Conservation (phyloP, 345 rosid species). For the Syzygium jambos region DNA sequence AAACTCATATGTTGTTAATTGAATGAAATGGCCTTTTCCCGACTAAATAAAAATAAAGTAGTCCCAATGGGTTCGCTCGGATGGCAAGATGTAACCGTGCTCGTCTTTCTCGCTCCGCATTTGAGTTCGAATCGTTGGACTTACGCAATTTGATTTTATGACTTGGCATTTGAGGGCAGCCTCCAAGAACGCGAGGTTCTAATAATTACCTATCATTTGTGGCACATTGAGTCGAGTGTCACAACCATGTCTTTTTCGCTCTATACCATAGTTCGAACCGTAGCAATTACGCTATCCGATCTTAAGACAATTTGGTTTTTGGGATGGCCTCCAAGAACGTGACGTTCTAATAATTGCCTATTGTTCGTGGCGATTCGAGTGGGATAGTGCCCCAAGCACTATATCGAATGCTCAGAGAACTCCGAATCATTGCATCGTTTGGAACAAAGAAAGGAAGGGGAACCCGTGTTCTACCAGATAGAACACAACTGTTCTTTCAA, state of each 20-base stretch:
- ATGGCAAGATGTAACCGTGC: neutral
- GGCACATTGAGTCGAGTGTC: neutral
- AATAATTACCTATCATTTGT: neutral
- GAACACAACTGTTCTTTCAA: neutral
- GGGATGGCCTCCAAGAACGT: neutral
- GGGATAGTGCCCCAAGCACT: neutral
- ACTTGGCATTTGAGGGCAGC: neutral
- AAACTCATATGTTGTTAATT: neutral
- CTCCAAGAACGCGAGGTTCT: too few species aligned
- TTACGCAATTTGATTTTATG: neutral
- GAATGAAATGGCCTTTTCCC: neutral
- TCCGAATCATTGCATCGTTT: neutral
- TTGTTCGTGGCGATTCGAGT: neutral
- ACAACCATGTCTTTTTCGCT: neutral
- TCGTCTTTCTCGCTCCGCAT: neutral
- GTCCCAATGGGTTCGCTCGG: neutral
- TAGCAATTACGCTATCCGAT: neutral
- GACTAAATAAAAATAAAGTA: neutral
- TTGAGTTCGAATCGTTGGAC: neutral
- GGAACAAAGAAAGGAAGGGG: neutral
- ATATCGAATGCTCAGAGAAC: neutral
- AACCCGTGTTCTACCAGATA: neutral
- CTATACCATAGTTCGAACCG: neutral
- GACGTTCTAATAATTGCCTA: neutral
- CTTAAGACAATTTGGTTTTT: neutral